A percentile compares a stretch with the other conserved stretches of the same genome.
phyloP scores from a whole-genome alignment of 192 early-diverging fungal species.

The Coemansia sp. region DNA sequence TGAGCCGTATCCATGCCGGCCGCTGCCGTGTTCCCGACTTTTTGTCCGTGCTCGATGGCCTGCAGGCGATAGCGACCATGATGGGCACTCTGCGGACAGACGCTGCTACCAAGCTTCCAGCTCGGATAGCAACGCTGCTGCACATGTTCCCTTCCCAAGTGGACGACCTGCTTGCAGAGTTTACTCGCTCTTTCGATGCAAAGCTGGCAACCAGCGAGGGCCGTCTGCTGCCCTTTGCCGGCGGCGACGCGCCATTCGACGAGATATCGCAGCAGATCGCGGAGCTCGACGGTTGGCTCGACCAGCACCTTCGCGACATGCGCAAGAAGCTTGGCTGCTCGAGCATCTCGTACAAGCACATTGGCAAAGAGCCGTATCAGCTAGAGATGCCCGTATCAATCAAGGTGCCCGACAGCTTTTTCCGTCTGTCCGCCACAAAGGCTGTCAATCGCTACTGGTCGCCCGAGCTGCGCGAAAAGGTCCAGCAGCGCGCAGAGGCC shows the following conservation, averaged over 20 bases:
- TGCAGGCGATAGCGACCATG: constrained; percentile 50
- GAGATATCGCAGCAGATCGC: constrained; percentile 55
- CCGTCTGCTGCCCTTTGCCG: constrained; percentile 63
- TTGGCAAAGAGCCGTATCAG: constrained; percentile 95
- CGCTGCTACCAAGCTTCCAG: constrained; percentile 13
- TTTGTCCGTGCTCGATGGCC: constrained; percentile 58
- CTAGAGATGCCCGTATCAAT: constrained; percentile 79
- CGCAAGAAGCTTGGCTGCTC: constrained; percentile 63
- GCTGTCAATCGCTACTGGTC: constrained; percentile 86
- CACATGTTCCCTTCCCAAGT: constrained; percentile 59
- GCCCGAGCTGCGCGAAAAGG: constrained; percentile 58
- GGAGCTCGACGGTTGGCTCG: constrained; percentile 65
- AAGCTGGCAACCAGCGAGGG: constrained; percentile 57
- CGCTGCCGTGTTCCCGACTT: constrained; percentile 86
- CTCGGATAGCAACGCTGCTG: constrained; percentile 24
- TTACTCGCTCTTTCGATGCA: constrained; percentile 72
- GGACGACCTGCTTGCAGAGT: constrained; percentile 63
- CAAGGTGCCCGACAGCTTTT: constrained; percentile 76
- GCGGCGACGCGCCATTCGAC: constrained; percentile 81
- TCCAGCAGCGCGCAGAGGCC: constrained; percentile 74
- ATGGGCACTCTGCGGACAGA: constrained; percentile 9
- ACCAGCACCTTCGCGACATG: constrained; percentile 62
- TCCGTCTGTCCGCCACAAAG: constrained; percentile 72
- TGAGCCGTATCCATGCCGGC: constrained; percentile 85
- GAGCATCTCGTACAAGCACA: constrained; percentile 76